phyloP scores from a whole-genome alignment of 768 basidiomycete genomes.

The Lactarius vividus region DNA sequence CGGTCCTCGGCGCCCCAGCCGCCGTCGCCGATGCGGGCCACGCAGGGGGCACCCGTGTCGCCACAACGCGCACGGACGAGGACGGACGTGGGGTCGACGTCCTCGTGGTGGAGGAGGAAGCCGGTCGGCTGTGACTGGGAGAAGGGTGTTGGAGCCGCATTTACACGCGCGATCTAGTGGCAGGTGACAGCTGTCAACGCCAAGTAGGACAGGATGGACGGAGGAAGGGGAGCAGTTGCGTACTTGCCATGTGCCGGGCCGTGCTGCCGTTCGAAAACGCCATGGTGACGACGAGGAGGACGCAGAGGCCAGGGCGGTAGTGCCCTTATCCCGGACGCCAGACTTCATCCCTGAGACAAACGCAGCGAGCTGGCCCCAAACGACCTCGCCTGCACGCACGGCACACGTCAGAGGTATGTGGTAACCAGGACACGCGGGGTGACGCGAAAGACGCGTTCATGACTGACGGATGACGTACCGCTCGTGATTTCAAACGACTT shows the following conservation, averaged over 20 bases:
- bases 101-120: constrained; percentile 24
- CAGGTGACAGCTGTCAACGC: constrained; percentile 1
- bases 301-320: background rate
- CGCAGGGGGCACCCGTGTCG: constrained; percentile 12
- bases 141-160: constrained; percentile 19
- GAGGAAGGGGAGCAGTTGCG: background rate
- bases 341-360: constrained; percentile 27
- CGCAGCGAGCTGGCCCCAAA: constrained; percentile 24
- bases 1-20: constrained; percentile 22
- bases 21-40: constrained; percentile 21
- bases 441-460: background rate
- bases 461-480: constrained; percentile 12
- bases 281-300: constrained; percentile 15
- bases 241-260: constrained; percentile 27
- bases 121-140: constrained; percentile 14
- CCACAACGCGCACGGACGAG: constrained; percentile 19
- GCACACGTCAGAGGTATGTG: background rate
- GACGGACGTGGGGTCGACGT: constrained; percentile 15
- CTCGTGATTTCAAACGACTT: constrained; percentile 21
- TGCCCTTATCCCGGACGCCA: constrained; percentile 7
- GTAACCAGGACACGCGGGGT: background rate
- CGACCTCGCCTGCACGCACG: constrained; percentile 18
- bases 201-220: background rate
- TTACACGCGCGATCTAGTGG: constrained; percentile 20
- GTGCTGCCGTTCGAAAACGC: constrained; percentile 24